phyloP scores from a whole-genome alignment of 305 asterid genomes.

The Fraxinus xanthoxyloides region DNA sequence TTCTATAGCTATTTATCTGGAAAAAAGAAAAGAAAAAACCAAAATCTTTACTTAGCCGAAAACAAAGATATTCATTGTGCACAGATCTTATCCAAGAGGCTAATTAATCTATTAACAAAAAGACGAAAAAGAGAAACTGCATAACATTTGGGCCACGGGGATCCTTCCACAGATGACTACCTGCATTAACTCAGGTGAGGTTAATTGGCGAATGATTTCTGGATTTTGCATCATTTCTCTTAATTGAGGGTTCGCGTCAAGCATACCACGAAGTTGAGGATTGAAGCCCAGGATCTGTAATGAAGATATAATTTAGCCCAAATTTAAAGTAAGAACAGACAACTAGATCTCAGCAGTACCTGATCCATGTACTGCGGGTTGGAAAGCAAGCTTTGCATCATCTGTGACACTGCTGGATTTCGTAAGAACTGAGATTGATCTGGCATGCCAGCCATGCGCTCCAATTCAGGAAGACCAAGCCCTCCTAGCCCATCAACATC shows the following conservation, averaged over 20 bases:
- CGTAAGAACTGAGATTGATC: constrained; percentile 50
- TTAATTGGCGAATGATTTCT: constrained; percentile 44
- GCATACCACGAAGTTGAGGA: constrained; percentile 41
- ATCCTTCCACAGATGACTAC: constrained; percentile 20
- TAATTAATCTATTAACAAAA: neutral
- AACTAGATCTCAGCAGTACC: constrained; percentile 23
- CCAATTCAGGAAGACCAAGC: constrained; percentile 41
- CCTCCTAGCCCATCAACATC: constrained; percentile 44
- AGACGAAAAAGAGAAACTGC: neutral
- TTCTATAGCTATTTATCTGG: neutral
- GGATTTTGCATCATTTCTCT: constrained; percentile 66
- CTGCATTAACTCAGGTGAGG: constrained; percentile 59
- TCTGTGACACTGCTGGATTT: constrained; percentile 57
- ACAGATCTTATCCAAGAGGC: neutral
- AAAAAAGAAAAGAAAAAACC: constrained; percentile 11
- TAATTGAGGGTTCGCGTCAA: constrained; percentile 49
- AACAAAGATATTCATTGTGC: neutral
- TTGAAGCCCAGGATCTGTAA: constrained; percentile 39
- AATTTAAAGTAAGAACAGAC: constrained; percentile 8
- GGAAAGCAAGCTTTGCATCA: constrained; percentile 64
- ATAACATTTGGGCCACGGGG: neutral
- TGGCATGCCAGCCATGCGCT: constrained; percentile 29
- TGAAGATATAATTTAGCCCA: constrained; percentile 12
- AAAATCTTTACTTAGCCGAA: neutral
- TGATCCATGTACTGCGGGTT: constrained; percentile 60